Base-by-base conservation (phyloP, 495 filamentous ascomycete genomes). In the Penicillium samsonianum region DNA sequence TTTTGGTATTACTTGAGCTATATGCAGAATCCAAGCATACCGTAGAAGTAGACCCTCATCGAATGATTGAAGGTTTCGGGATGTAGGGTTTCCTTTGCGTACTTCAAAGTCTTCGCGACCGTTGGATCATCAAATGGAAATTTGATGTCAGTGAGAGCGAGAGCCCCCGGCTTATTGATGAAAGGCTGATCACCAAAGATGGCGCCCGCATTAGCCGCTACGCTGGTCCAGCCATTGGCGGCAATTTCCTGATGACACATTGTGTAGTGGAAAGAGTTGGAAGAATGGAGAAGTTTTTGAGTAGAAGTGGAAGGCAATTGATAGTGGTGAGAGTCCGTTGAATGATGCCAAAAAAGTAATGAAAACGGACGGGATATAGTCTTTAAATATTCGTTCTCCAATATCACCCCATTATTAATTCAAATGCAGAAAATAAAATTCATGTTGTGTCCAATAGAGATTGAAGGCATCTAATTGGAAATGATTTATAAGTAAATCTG, bases 41-140 rank as follows among this genome's bases (percentile, higher is more conserved):
- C 86, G 61, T 83, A 91, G 72, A 85, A 83, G 59, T 78, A 91
- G 2, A 91, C 88, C 12, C 89, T 73, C 86, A 91, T 89, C 16
- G 78, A 83, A 71, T 91, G 89, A 65, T 90, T 85, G 68, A 84
- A 88, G 3, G 86, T 89, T 60, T 83, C 54, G 59, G 50, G 65
- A 57, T 16, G 75, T 62, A 51, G 58, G 23, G 30, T 30, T 10
- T 23, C 19, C 25, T 65, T 67, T 7, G 59, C 68, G 30, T 69
- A 71, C 2, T 62, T 22, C 31, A 62, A 30, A 12, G 65, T 67
- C 38, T 63, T 67, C n/a, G 52, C 38, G 16, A 65, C 68, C 0
- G 57, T 16, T 6, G 63, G 53, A 33, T 70, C 62, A 20, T 67
- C 53, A 49, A 50, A 57, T 26, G 67, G 67, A 31, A 70, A 70